phyloP scores from a whole-genome alignment of 345 rosid genomes.

The Turritis glabra region DNA sequence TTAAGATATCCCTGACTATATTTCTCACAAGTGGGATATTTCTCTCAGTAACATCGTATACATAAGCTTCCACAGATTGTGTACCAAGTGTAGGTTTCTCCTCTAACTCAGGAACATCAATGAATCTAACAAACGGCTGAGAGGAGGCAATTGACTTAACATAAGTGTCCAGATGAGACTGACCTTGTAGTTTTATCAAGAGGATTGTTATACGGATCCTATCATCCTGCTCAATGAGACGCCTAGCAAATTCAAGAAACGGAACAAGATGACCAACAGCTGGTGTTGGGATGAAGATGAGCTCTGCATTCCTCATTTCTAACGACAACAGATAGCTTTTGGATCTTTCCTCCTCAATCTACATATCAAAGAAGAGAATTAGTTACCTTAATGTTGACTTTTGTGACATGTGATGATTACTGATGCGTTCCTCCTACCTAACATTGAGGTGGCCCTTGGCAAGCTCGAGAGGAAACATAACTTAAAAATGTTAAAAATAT shows the following conservation, averaged over 20 bases:
- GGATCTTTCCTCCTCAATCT: slow-evolving; percentile 4
- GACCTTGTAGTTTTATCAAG: slow-evolving; percentile 36
- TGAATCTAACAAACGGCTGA: slow-evolving; percentile 32
- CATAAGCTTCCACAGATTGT: slow-evolving; percentile 32
- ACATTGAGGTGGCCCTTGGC: slow-evolving; percentile 20
- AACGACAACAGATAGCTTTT: background rate
- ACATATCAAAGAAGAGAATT: slow-evolving; percentile 16
- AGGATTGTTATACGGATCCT: slow-evolving; percentile 42
- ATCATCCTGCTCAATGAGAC: slow-evolving; percentile 45
- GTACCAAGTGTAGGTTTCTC: slow-evolving; percentile 9
- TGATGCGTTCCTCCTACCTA: slow-evolving; percentile 16
- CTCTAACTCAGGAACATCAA: slow-evolving; percentile 37
- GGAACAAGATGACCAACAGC: slow-evolving; percentile 52
- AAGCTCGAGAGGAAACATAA: background rate
- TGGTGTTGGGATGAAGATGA: slow-evolving; percentile 39
- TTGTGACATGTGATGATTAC: background rate
- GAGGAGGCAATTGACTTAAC: slow-evolving; percentile 32
- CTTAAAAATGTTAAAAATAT: too few relatives aligned
- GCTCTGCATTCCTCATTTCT: slow-evolving; percentile 28
- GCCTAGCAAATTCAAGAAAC: slow-evolving; percentile 48
- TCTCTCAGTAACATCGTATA: slow-evolving; percentile 14
- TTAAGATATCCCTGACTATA: slow-evolving; percentile 24
- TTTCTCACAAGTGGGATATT: slow-evolving; percentile 32
- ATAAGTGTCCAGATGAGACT: slow-evolving; percentile 31
- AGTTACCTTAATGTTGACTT: slow-evolving; percentile 4